phyloP scores from a whole-genome alignment of 495 filamentous ascomycete genomes.

The Sporormia fimetaria region DNA sequence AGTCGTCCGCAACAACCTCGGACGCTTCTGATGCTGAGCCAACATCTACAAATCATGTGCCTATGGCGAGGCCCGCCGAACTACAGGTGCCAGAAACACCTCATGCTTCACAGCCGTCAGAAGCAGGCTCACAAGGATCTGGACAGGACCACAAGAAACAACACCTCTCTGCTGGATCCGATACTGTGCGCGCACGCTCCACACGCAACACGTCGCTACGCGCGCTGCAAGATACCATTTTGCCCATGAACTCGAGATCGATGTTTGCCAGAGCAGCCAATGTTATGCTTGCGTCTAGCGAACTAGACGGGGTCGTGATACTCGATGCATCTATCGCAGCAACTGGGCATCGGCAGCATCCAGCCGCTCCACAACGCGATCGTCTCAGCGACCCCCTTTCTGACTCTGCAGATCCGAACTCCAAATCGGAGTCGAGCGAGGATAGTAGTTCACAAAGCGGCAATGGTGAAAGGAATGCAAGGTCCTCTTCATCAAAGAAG shows the following conservation, averaged over 20 bases:
- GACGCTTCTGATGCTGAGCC: no score
- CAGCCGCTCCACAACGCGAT: neutral
- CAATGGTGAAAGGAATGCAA: no score
- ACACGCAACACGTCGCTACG: neutral
- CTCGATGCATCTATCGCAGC: conserved; percentile 10
- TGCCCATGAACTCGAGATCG: conserved; percentile 5
- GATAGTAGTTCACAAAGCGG: no score
- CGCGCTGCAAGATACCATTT: conserved; percentile 13
- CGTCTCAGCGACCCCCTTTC: neutral
- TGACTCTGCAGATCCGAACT: neutral
- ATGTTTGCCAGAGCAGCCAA: conserved; percentile 19
- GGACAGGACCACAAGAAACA: neutral
- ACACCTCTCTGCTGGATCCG: neutral
- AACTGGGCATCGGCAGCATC: neutral
- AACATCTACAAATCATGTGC: no score
- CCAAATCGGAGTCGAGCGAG: no score
- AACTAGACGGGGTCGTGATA: conserved; percentile 16
- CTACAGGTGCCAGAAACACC: no score
- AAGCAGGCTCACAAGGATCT: neutral
- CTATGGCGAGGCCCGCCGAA: no score
- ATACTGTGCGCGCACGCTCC: neutral
- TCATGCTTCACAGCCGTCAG: neutral
- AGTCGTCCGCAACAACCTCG: neutral
- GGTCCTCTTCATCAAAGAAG: no score
- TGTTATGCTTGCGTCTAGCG: conserved; percentile 15